These are phyloP conservation scores for Cerioporus squamosus DNA, from an alignment of 1,284 basidiomycete genomes.

Conservation along the genomic window DNA sequence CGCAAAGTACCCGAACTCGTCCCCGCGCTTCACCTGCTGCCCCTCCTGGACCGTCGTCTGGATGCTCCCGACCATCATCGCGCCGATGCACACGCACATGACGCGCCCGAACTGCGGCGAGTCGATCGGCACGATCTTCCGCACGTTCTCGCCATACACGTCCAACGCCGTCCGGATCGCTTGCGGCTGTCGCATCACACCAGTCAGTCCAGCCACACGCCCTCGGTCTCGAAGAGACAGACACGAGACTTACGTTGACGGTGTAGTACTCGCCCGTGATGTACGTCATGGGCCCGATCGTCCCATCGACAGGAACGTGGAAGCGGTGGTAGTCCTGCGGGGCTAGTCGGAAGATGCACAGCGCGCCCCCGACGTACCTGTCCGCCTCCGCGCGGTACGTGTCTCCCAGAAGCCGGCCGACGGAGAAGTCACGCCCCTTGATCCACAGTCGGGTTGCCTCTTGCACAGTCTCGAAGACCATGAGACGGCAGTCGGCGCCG, in stretches of 20 bases:
- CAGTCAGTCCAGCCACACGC: conserved; percentile 5
- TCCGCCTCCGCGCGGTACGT: conserved; percentile 70
- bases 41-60: conserved; percentile 86
- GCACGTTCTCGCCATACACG: conserved; percentile 93
- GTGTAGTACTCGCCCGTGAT: conserved; percentile 92
- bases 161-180: conserved; percentile 84
- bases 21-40: conserved; percentile 76
- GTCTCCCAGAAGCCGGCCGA: conserved; percentile 82
- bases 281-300: conserved; percentile 78
- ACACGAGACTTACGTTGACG: conserved; percentile 68
- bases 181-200: conserved; percentile 60
- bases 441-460: conserved; percentile 95
- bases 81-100: conserved; percentile 88
- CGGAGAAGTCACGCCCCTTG: conserved; percentile 93
- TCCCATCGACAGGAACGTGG: conserved; percentile 90
- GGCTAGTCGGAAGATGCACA: conserved; percentile 90
- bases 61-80: conserved; percentile 96
- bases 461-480: conserved; percentile 86
- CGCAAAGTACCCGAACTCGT: conserved; percentile 96
- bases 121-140: conserved; percentile 90
- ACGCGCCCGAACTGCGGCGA: conserved; percentile 87
- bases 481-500: conserved; percentile 92
- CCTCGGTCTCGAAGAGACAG: neutral
- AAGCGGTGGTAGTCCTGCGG: conserved; percentile 98
- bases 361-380: conserved; percentile 75